Base-by-base conservation (phyloP, 352 stramenopile genomes). In the Phytophthora idaei region DNA sequence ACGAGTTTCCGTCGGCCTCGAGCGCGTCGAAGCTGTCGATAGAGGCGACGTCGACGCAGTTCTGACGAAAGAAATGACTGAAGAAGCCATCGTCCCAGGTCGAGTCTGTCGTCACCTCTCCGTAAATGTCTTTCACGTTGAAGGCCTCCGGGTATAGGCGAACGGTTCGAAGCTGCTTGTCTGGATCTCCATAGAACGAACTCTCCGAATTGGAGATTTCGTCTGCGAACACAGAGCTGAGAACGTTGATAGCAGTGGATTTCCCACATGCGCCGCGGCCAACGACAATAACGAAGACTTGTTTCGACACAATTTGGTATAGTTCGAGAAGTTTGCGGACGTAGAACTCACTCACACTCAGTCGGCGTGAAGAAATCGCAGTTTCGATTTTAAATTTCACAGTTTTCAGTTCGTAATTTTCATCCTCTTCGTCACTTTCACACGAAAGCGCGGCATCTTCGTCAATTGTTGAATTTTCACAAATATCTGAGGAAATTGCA, bases 51-150 rank as follows among this genome's bases (percentile, higher is more conserved):
- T 76, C 57, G 25, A 69, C 60, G 21, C 75, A 78, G 39, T 90
- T 77, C 45, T 84, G 71, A 17, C 77, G 81, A 25, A 92, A 71
- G 48, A 89, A 90, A 12, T 81, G 74, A 14, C 68, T 76, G 9
- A 92, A 64, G 39, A 81, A 87, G 0, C 81, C 84, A 61, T 90
- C 84, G 17, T 68, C 61, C 84, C 84, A 92, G 2, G 66, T 64
- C 3, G 73, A 74, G 11, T 81, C 69, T 9, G 77, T 66, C 11
- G 64, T 70, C 45, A 81, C 85, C 21, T 85, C 65, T 21, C 84
- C 84, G 36, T 89, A 90, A 41, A 90, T 75, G 15, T 86, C 78
- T 15, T 67, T 63, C 14, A 81, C 63, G 1, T 28, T 21, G 46
- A 89, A 89, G 5, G 83, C 78, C 5, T 72, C 67, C 1, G 77